Evolutionary conservation across 1,139 yeast genomes (phyloP), one percentile per base, ranked within the genome.

Genomic region (Zygosaccharomyces sapae): DNA sequence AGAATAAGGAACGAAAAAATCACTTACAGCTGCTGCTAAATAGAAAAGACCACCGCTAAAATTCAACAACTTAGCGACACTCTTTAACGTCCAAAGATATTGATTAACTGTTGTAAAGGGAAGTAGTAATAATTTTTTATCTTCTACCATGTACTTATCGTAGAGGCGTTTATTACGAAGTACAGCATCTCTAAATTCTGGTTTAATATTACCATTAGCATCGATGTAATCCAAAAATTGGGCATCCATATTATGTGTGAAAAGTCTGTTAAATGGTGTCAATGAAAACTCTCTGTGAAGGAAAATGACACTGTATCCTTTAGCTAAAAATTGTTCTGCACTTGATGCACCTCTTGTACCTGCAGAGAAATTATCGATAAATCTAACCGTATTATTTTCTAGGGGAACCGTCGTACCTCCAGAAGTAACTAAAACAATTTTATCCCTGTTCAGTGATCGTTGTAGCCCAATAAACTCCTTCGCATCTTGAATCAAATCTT

Each of bases 361-460:
- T 24, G 97, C 97, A 57, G 95, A 84, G 66, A 94, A 94, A 64
- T 92, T 92, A 67, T 92, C 99, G 62, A 92, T 89, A 68, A 92
- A 92, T 49, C 99, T 70, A 12, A 92, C 98, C 0, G 98, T 94
- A 62, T 94, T 92, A 68, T 89, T 89, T 61, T 92, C 99, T 55
- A 92, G 72, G 0, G 99, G 99, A 0, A 94, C 99, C 0, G 97
- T 90, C 1, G 98, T 92, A 30, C 98, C 99, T n/a, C 99, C 99
- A 8, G 92, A 82, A 0, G 97, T 92, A 3, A 92, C 94, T 47
- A 92, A 70, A 0, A 82, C 97, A 18, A 92, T 77, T 50, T 73
- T 77, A 47, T 77, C 76, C 3, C 73, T 70, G n/a, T 63, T 56
- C 31, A 55, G 45, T 36, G 67, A 58, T 55, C 79, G 81, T 46